Evolutionary conservation across 1,284 basidiomycete species (phyloP).

Genomic region (Entoloma clypeatum): DNA sequence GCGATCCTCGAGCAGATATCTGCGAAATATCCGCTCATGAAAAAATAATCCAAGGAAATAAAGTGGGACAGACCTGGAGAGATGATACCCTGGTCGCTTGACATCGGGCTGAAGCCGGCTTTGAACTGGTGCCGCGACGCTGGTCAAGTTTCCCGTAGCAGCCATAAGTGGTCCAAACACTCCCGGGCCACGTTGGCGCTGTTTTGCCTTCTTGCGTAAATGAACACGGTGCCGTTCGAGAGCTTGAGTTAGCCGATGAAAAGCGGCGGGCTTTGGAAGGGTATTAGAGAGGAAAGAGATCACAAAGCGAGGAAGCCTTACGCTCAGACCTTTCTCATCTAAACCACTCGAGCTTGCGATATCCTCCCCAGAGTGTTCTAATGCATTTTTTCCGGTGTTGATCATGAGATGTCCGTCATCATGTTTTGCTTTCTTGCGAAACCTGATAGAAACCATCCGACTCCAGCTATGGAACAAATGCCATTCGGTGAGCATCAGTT

Average conservation of each 20-base stretch:
- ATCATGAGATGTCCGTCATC: too few species aligned
- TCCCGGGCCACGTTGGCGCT: slow-evolving; percentile 54
- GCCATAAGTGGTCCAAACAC: slow-evolving; percentile 75
- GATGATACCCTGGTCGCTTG: slow-evolving; percentile 64
- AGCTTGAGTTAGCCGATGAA: neutral
- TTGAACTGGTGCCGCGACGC: slow-evolving; percentile 53
- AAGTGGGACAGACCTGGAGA: slow-evolving; percentile 49
- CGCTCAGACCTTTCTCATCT: too few species aligned
- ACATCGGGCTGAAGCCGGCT: slow-evolving; percentile 61
- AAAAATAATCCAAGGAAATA: neutral
- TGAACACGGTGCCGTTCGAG: slow-evolving; percentile 11
- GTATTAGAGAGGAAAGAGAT: too few species aligned
- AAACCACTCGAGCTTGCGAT: too few species aligned
- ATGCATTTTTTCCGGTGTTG: too few species aligned
- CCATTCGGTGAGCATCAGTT: too few species aligned
- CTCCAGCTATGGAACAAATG: too few species aligned
- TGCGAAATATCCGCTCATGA: slow-evolving; percentile 10
- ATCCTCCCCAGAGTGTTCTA: too few species aligned
- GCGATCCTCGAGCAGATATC: slow-evolving; percentile 27
- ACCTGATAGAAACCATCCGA: too few species aligned
- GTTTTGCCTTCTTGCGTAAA: slow-evolving; percentile 16
- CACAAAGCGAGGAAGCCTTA: too few species aligned
- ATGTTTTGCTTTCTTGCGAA: too few species aligned
- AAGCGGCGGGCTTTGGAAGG: too few species aligned
- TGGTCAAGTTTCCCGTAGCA: slow-evolving; percentile 62